Base-by-base conservation (phyloP, 805 yeast genomes). In the Yamadazyma nakazawae region DNA sequence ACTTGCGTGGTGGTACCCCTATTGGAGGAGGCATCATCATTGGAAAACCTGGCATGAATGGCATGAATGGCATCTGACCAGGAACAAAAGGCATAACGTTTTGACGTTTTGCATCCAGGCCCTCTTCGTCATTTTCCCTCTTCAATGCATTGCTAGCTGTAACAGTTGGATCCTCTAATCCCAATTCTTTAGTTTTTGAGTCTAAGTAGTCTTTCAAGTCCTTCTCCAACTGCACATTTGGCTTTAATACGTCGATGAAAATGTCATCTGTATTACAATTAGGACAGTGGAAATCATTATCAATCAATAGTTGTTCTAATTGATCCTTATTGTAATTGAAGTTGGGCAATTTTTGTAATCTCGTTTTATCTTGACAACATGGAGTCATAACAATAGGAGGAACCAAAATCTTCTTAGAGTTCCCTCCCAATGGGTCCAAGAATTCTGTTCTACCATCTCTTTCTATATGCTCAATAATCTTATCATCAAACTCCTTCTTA, bases 231-330 rank as follows among this genome's bases (percentile, higher is more conserved):
- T 78, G 87, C 40, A 72, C 71, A 59, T 88, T 90, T 1, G 75
- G 72, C 5, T 72, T 70, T 39, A 92, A 69, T 14, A 83, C 77
- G 64, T 92, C 99, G 41, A 92, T 72, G 50, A 81, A 81, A 1
- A 88, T 75, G 48, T 90, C 97, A 19, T 79, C 81, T 14, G 74
- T 76, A 2, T 77, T 80, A 69, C 99, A 92, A 53, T 81, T 83
- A 5, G 99, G 98, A 67, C 99, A 92, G 34, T 79, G 81, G 67
- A 92, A 92, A 59, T 92, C 98, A 46, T 81, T 78, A 24, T 88
- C 96, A 43, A 92, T 74, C 21, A 92, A 68, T 7, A 76, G 62
- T 48, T 63, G 65, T 50, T 72, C 77, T 46, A 72, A 55, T 14
- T 63, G 68, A 5, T 58, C 52, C 54, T 68, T 70, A 48, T 69